A percentile compares a stretch with the other conserved stretches of the same genome.
phyloP scores from a whole-genome alignment of 768 basidiomycete species.

The Auriscalpium microsporum region DNA sequence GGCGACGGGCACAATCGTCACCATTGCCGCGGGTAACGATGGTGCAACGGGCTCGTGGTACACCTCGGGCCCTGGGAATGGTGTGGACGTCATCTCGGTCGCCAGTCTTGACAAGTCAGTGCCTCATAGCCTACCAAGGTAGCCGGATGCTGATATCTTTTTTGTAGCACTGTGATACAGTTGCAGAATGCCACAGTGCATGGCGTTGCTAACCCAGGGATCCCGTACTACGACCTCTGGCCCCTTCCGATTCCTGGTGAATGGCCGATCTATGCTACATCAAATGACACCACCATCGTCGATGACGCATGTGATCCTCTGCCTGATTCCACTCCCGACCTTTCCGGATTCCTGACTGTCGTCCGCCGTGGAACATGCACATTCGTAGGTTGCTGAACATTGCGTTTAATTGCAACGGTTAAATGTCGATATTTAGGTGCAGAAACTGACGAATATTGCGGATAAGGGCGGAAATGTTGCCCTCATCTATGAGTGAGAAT shows the following conservation, averaged over 20 bases:
- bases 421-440: slow-evolving; percentile 23
- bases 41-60: slow-evolving; percentile 57
- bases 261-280: slow-evolving; percentile 51
- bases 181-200: slow-evolving; percentile 47
- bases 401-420: not conserved
- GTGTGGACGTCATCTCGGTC: slow-evolving; percentile 47
- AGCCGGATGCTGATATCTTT: too few species aligned
- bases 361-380: slow-evolving; percentile 53
- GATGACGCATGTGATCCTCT: slow-evolving; percentile 55
- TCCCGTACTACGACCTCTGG: slow-evolving; percentile 45
- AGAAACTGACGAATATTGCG: slow-evolving; percentile 44
- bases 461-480: slow-evolving; percentile 42
- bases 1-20: slow-evolving; percentile 48
- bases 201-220: slow-evolving; percentile 38
- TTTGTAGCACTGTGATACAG: slow-evolving; percentile 40
- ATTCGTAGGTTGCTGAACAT: slow-evolving; percentile 29
- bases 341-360: slow-evolving; percentile 44
- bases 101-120: slow-evolving; percentile 42
- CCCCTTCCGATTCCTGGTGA: slow-evolving; percentile 39
- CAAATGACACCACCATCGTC: slow-evolving; percentile 40
- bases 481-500: slow-evolving; percentile 47
- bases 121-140: not conserved
- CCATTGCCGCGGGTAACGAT: slow-evolving; percentile 49
- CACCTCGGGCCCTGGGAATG: slow-evolving; percentile 44
- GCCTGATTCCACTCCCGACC: slow-evolving; percentile 43